Conservation (phyloP, 2,329 filamentous ascomycete genomes). For the Juglanconis sp. region DNA sequence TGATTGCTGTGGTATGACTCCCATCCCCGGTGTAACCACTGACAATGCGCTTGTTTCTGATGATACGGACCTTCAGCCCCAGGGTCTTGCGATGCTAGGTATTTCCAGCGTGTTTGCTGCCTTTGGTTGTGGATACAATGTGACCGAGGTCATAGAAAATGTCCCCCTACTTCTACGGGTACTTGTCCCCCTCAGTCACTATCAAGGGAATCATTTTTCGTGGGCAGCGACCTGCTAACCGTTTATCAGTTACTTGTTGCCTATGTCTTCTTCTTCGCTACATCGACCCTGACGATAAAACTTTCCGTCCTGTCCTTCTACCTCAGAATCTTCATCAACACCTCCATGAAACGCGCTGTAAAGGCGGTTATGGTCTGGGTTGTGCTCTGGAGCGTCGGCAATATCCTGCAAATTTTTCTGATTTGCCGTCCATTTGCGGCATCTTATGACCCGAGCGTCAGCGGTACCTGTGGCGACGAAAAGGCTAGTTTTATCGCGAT, state of each 20-base stretch:
- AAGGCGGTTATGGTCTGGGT: constrained; percentile 27
- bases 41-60: background rate
- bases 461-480: constrained; percentile 5
- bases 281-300: constrained; percentile 35
- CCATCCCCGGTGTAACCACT: background rate
- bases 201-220: background rate
- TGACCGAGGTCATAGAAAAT: constrained; percentile 24
- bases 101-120: constrained; percentile 18
- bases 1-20: background rate
- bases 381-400: constrained; percentile 24
- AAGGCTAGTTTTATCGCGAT: constrained; percentile 33
- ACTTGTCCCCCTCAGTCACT: background rate
- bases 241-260: constrained; percentile 32
- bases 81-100: constrained; percentile 29
- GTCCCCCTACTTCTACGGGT: background rate
- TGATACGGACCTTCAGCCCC: constrained; percentile 19
- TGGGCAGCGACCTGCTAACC: background rate
- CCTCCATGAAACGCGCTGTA: constrained; percentile 27
- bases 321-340: constrained; percentile 35
- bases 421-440: constrained; percentile 22
- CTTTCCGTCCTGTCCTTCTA: constrained; percentile 40
- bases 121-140: constrained; percentile 25
- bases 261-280: constrained; percentile 36
- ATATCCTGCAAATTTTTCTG: constrained; percentile 27
- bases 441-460: constrained; percentile 18